These are phyloP conservation scores for Copromyces sp. DNA, from an alignment of 495 filamentous ascomycete species.

Conservation along the genomic window DNA sequence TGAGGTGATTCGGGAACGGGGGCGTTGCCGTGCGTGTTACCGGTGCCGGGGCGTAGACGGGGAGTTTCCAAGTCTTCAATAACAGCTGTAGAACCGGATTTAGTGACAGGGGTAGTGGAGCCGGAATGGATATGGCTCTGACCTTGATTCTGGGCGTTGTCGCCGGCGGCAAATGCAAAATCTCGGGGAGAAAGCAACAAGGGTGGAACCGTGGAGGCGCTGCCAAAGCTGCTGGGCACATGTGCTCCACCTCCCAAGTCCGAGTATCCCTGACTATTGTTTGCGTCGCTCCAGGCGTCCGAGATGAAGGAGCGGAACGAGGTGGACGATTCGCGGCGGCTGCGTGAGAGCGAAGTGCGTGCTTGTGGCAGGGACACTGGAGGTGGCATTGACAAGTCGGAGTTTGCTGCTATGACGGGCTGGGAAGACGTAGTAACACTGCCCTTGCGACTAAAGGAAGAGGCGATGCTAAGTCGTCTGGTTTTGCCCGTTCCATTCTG, in stretches of 20 bases:
- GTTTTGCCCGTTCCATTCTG: not conserved
- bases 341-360: slow-evolving; percentile 14
- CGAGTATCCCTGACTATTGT: slow-evolving; percentile 5
- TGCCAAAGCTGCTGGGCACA: not conserved
- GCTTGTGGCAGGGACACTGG: slow-evolving; percentile 23
- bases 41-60: slow-evolving; percentile 22
- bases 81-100: slow-evolving; percentile 10
- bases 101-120: not conserved
- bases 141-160: not conserved
- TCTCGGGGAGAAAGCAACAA: slow-evolving; percentile 11
- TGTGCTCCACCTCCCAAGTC: slow-evolving; percentile 3
- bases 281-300: slow-evolving; percentile 22
- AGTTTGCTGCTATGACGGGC: no score
- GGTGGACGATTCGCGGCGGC: slow-evolving; percentile 22
- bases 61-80: slow-evolving; percentile 36
- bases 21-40: slow-evolving; percentile 13
- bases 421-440: slow-evolving; percentile 4
- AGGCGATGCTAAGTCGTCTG: slow-evolving; percentile 11
- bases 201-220: not conserved
- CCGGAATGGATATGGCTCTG: not conserved
- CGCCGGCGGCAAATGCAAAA: slow-evolving; percentile 12
- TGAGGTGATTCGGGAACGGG: not conserved
- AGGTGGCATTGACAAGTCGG: slow-evolving; percentile 46
- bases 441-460: slow-evolving; percentile 37
- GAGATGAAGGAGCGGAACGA: slow-evolving; percentile 6